These are phyloP conservation scores for Trametes sp. DNA, from an alignment of 1,284 basidiomycete species.

Conservation along the genomic window DNA sequence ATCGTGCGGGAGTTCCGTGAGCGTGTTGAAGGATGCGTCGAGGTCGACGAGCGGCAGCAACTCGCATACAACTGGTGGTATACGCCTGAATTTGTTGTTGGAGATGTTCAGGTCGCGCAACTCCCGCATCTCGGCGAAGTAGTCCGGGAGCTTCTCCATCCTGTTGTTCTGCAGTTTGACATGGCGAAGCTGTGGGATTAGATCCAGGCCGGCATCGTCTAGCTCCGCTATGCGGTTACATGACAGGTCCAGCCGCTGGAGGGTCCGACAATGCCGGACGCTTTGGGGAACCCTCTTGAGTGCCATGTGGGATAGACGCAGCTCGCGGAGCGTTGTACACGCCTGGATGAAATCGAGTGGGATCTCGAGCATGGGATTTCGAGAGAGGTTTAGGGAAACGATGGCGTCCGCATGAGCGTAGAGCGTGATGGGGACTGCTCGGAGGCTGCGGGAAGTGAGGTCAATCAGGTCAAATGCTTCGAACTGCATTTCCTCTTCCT, in stretches of 20 bases:
- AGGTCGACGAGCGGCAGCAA: conserved; percentile 83
- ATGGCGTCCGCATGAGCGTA: conserved; percentile 91
- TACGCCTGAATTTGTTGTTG: conserved; percentile 92
- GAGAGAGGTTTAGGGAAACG: conserved; percentile 88
- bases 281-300: conserved; percentile 93
- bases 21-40: conserved; percentile 95
- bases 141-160: conserved; percentile 86
- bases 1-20: conserved; percentile 83
- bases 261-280: conserved; percentile 77
- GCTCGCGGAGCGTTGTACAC: conserved; percentile 84
- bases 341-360: conserved; percentile 97
- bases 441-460: conserved; percentile 83
- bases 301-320: conserved; percentile 92
- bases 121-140: conserved; percentile 78
- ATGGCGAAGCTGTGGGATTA: conserved; percentile 75
- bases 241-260: conserved; percentile 90
- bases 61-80: conserved; percentile 83
- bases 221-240: conserved; percentile 94
- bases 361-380: conserved; percentile 96
- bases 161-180: conserved; percentile 94
- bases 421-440: conserved; percentile 90
- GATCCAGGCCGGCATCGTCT: conserved; percentile 85
- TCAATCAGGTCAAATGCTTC: conserved; percentile 88
- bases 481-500: conserved; percentile 78
- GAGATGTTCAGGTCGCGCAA: conserved; percentile 92